Percentiles rank a stretch among this genome's conserved stretches.
Evolutionary conservation across 208 protist genomes (phyloP).

Genomic region (Leptomonas seymouri): DNA sequence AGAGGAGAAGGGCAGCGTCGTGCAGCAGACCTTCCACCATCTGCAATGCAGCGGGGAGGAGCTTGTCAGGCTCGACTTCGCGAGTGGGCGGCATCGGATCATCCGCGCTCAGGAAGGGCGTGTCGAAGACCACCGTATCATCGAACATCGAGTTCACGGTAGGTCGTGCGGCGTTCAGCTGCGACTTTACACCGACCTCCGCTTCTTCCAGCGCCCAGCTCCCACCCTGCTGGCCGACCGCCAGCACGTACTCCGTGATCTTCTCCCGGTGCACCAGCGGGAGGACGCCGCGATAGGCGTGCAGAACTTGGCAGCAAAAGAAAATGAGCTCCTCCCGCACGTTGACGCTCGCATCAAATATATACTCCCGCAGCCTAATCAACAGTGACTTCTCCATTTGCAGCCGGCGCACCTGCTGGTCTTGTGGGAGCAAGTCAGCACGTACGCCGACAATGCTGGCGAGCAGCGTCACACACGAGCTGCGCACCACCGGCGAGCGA

Average conservation of each 20-base stretch:
- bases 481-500: slow-evolving; percentile 86
- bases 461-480: slow-evolving; percentile 87
- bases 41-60: slow-evolving; percentile 28
- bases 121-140: slow-evolving; percentile 72
- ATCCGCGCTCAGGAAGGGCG: slow-evolving; percentile 48
- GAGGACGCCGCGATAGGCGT: slow-evolving; percentile 59
- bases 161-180: slow-evolving; percentile 72
- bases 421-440: slow-evolving; percentile 50
- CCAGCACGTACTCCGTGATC: slow-evolving; percentile 58
- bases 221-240: slow-evolving; percentile 40
- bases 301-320: slow-evolving; percentile 77
- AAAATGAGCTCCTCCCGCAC: slow-evolving; percentile 89
- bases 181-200: slow-evolving; percentile 78
- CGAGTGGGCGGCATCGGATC: slow-evolving; percentile 40
- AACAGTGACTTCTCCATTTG: slow-evolving; percentile 89
- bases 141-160: slow-evolving; percentile 82
- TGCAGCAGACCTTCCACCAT: slow-evolving; percentile 75
- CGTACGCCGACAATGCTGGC: slow-evolving; percentile 73
- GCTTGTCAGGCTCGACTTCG: slow-evolving; percentile 27
- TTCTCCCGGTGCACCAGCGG: slow-evolving; percentile 24
- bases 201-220: slow-evolving; percentile 73
- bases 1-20: slow-evolving; percentile 82
- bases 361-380: slow-evolving; percentile 74
- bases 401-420: slow-evolving; percentile 72
- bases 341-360: slow-evolving; percentile 87